These are phyloP conservation scores for Heteromeles arbutifolia DNA, from an alignment of 306 rosid species.

Conservation along the genomic window DNA sequence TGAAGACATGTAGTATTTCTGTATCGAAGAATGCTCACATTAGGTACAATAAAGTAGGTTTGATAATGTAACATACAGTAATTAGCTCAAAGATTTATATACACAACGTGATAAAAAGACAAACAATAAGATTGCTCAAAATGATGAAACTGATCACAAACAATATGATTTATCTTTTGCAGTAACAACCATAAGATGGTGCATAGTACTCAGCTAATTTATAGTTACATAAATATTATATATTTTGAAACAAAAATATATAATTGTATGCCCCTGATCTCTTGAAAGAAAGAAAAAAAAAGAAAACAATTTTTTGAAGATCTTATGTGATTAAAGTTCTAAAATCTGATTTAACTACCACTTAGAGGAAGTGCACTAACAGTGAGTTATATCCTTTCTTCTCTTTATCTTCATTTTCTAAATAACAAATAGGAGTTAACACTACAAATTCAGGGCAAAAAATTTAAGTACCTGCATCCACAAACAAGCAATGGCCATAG, in stretches of 20 bases:
- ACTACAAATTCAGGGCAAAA: background rate
- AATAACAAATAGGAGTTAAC: background rate
- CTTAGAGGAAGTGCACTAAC: background rate
- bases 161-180: background rate
- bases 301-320: background rate
- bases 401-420: background rate
- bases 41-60: slow-evolving; percentile 1
- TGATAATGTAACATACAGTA: background rate
- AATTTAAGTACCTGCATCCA: slow-evolving; percentile 89
- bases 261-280: background rate
- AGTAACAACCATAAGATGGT: background rate
- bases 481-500: slow-evolving; percentile 89
- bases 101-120: background rate
- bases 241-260: background rate
- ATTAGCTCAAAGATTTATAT: background rate
- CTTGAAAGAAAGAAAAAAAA: background rate
- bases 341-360: background rate
- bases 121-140: background rate
- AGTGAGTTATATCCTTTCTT: background rate
- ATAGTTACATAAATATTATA: background rate
- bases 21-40: slow-evolving; percentile 18
- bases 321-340: background rate
- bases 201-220: background rate
- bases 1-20: slow-evolving; percentile 99
- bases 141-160: background rate